Evolutionary conservation across 2,329 filamentous ascomycete species (phyloP).

Genomic region (Colletotrichum liriopes): DNA sequence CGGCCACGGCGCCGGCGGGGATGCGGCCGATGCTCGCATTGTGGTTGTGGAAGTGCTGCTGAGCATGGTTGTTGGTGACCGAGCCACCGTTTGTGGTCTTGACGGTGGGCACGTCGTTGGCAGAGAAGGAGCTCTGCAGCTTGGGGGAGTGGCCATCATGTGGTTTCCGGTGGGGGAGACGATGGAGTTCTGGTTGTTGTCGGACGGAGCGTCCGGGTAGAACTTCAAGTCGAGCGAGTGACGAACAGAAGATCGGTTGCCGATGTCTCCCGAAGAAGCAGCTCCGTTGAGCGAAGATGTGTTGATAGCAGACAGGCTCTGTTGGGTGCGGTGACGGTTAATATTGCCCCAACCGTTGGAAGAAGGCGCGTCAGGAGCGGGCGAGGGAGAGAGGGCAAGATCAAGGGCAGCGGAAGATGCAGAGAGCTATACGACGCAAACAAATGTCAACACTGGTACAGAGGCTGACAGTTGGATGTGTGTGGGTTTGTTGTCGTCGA

Average conservation of each 20-base stretch:
- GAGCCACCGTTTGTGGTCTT: constrained; percentile 70
- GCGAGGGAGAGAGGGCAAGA: constrained; percentile 79
- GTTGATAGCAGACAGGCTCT: constrained; percentile 68
- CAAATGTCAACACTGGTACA: constrained; percentile 50
- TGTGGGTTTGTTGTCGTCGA: constrained; percentile 24
- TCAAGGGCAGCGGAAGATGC: constrained; percentile 87
- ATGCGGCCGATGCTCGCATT: constrained; percentile 88
- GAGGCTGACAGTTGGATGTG: constrained; percentile 45
- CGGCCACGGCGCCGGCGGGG: constrained; percentile 75
- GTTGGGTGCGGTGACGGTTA: constrained; percentile 78
- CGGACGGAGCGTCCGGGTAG: constrained; percentile 62
- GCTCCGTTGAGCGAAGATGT: constrained; percentile 56
- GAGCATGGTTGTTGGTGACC: constrained; percentile 70
- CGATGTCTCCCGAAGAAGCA: constrained; percentile 60
- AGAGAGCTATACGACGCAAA: constrained; percentile 74
- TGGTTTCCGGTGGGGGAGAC: constrained; percentile 66
- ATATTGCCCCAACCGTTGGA: constrained; percentile 73
- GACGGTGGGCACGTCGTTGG: constrained; percentile 88
- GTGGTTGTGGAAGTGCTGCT: constrained; percentile 81
- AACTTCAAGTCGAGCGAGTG: constrained; percentile 73
- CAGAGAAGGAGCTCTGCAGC: constrained; percentile 90
- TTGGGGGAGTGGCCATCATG: constrained; percentile 78
- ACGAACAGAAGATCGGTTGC: constrained; percentile 65
- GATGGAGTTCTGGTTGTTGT: constrained; percentile 52
- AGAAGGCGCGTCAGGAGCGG: constrained; percentile 69